Conservation (phyloP, 306 rosid species). For the Delonix regia region DNA sequence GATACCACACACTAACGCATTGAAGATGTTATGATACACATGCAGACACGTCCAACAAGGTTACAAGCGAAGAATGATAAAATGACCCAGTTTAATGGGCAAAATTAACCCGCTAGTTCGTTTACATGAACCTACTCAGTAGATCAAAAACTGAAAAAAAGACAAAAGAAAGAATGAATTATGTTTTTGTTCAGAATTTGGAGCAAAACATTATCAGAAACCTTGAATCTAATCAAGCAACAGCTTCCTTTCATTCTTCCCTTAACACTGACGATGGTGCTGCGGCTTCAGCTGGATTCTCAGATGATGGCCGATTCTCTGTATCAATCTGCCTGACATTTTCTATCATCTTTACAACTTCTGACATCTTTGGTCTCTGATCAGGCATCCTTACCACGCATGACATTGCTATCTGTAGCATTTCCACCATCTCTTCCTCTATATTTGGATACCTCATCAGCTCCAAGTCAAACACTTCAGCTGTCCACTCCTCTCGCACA, state of each 20-base stretch:
- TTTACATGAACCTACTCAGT: no score
- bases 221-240: conserved; percentile 27
- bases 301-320: conserved; percentile 50
- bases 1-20: no score
- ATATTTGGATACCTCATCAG: conserved; percentile 82
- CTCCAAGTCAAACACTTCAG: conserved; percentile 90
- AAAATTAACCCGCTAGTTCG: no score
- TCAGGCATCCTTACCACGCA: conserved; percentile 90
- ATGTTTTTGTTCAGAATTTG: no score
- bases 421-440: conserved; percentile 97
- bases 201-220: conserved; percentile 33
- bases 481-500: conserved; percentile 95
- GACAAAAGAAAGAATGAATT: no score
- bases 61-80: no score
- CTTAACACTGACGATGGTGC: no score
- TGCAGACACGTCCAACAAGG: no score
- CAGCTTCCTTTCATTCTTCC: no score
- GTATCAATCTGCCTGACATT: conserved; percentile 61
- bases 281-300: conserved; percentile 49
- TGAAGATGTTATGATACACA: no score
- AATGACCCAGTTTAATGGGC: no score
- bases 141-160: no score
- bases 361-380: conserved; percentile 81
- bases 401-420: conserved; percentile 88
- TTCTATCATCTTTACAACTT: conserved; percentile 76